Conservation (phyloP, 2,329 filamentous ascomycete species). For the Aspergillus calidoustus region DNA sequence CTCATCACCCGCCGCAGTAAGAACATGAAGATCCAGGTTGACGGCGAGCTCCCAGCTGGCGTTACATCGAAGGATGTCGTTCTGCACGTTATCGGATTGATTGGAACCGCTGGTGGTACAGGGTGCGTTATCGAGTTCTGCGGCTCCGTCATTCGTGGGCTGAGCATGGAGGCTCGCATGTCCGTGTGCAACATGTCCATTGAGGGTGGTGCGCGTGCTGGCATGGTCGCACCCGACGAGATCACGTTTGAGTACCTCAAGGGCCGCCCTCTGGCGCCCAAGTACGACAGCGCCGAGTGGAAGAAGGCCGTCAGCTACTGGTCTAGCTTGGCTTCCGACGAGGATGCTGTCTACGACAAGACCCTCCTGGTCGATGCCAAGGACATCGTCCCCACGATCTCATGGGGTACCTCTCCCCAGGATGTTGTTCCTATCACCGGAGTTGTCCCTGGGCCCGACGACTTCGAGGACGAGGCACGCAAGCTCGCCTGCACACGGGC, state of each 20-base stretch:
- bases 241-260: slow-evolving; percentile 95
- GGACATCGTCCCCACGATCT: slow-evolving; percentile 90
- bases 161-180: slow-evolving; percentile 98
- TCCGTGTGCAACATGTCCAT: slow-evolving; percentile 99
- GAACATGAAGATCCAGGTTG: slow-evolving; percentile 97
- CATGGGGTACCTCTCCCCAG: slow-evolving; percentile 96
- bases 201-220: slow-evolving; percentile 90
- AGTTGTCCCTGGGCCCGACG: slow-evolving; percentile 85
- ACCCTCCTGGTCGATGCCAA: slow-evolving; percentile 89
- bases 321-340: slow-evolving; percentile 81
- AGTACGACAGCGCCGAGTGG: slow-evolving; percentile 84
- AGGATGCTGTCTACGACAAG: slow-evolving; percentile 85
- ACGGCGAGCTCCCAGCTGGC: slow-evolving; percentile 85
- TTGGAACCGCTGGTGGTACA: slow-evolving; percentile 93
- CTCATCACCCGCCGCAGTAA: slow-evolving; percentile 94
- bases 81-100: slow-evolving; percentile 87
- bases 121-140: slow-evolving; percentile 97
- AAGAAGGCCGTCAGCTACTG: slow-evolving; percentile 86
- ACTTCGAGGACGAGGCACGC: slow-evolving; percentile 78
- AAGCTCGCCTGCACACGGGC: slow-evolving; percentile 79
- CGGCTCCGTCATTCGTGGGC: slow-evolving; percentile 83
- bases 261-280: slow-evolving; percentile 84
- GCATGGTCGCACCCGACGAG: slow-evolving; percentile 96
- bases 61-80: slow-evolving; percentile 97
- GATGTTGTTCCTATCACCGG: slow-evolving; percentile 95